Evolutionary conservation across 345 rosid species (phyloP), one percentile per base, ranked within the genome.

Genomic region (Eucalyptus polyanthemos): DNA sequence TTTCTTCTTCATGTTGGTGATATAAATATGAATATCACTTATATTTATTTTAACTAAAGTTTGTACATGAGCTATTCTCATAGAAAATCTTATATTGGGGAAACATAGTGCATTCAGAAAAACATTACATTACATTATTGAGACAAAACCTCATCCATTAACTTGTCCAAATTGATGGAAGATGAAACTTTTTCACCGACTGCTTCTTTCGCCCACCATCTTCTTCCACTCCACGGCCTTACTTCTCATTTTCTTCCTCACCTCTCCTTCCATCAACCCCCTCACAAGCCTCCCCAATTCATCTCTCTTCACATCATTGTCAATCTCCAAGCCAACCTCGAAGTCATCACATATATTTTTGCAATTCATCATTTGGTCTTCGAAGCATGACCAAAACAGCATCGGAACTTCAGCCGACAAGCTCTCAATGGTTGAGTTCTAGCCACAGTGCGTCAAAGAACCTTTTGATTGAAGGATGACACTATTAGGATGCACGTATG

Each of bases 321-420:
- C 80, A 37, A 69, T 69, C 80, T 69, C 80, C 42, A 69, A 34
- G 86, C 95, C 93, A 5, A 93, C 67, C 56, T 87, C 90, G 91
- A 94, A 94, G 15, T 91, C 89, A 27, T 29, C 88, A 86, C 93
- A 92, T 9, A 89, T 62, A 19, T 89, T 93, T 89, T 87, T 13
- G 29, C 91, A 87, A 51, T 90, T 91, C 16, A 89, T 83, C 72
- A 14, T 89, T 40, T 91, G 93, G 42, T 91, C 91, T 3, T 69
- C 87, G 1, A 89, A 87, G 53, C 86, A 83, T 17, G 93, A 89
- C 91, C 91, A 91, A 60, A 86, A 91, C 13, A 90, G 11, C 81
- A 90, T 51, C 11, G 91, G 89, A 16, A 91, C 88, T 5, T 91
- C 90, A 0, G 47, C 87, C 1, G 42, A 37, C 6, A 91, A 4